Percentiles rank a stretch among this genome's conserved stretches.
These are phyloP conservation scores for Calonectria hongkongensis DNA, from an alignment of 2,329 filamentous ascomycete genomes.

Conservation along the genomic window DNA sequence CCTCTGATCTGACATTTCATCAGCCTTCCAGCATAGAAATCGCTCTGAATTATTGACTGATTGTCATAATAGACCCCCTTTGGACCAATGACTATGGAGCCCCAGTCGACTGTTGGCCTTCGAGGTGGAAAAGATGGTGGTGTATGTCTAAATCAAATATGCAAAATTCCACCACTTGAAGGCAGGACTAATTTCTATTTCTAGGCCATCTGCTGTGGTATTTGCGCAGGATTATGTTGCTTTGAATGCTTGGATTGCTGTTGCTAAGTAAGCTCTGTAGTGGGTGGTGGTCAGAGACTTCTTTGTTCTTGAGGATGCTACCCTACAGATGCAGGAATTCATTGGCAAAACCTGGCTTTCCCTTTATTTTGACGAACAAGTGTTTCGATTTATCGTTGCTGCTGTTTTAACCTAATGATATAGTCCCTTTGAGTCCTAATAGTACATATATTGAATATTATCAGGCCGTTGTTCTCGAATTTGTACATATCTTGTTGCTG, in stretches of 20 bases:
- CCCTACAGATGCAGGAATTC: constrained; percentile 16
- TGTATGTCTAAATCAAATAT: constrained; percentile 53
- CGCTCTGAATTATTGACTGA: background rate
- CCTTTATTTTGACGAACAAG: background rate
- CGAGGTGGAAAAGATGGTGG: constrained; percentile 61
- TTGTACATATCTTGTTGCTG: background rate
- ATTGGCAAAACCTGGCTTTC: background rate
- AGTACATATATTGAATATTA: background rate
- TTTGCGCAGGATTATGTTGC: constrained; percentile 64
- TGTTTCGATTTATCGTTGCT: background rate
- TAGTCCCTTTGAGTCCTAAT: constrained; percentile 2
- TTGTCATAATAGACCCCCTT: constrained; percentile 54
- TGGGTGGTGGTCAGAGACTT: constrained; percentile 10
- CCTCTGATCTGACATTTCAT: constrained; percentile 30
- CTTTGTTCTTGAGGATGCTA: constrained; percentile 51
- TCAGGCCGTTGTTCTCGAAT: background rate
- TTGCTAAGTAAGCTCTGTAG: constrained; percentile 51
- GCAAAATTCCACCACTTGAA: background rate
- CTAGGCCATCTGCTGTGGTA: constrained; percentile 63
- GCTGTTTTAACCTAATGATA: constrained; percentile 37
- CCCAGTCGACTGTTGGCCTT: constrained; percentile 52
- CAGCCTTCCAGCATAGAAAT: constrained; percentile 7
- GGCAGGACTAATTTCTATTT: background rate
- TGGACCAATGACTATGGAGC: constrained; percentile 60
- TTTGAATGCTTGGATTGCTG: constrained; percentile 61